A percentile compares a stretch with the other conserved stretches of the same genome.
Evolutionary conservation across 2,329 filamentous ascomycete species (phyloP).

Genomic region (Ophiostoma montium): DNA sequence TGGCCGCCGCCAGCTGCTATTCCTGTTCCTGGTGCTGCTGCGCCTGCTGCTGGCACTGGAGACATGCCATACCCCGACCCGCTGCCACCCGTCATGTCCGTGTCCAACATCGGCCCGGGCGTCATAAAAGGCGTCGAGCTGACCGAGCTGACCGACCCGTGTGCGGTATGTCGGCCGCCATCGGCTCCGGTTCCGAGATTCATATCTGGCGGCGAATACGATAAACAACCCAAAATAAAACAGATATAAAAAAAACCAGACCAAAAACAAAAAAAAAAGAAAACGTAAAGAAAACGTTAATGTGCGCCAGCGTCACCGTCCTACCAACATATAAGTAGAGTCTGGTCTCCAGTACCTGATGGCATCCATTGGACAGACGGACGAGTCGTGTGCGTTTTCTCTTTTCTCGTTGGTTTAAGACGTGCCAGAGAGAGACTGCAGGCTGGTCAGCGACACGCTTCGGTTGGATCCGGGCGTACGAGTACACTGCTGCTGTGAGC

Average conservation of each 20-base stretch:
- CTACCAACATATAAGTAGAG: too few species aligned
- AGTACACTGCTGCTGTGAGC: too few species aligned
- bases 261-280: neutral
- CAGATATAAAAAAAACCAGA: neutral
- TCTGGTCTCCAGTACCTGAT: too few species aligned
- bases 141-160: neutral
- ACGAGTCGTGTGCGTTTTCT: too few species aligned
- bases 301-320: too few species aligned
- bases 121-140: constrained; percentile 1
- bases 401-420: too few species aligned
- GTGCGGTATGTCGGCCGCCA: neutral
- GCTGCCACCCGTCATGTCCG: neutral
- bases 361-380: too few species aligned
- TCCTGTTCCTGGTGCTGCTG: neutral
- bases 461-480: too few species aligned
- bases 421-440: too few species aligned
- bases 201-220: neutral
- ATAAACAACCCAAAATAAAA: too few species aligned
- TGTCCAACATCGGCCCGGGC: neutral
- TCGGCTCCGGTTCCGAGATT: neutral
- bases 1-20: constrained; percentile 12
- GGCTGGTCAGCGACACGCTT: too few species aligned
- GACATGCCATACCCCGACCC: neutral
- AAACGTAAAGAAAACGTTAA: neutral
- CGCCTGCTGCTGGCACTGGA: too few species aligned